Conservation (phyloP, 495 filamentous ascomycete genomes). For the Chaetomidium leptoderma region DNA sequence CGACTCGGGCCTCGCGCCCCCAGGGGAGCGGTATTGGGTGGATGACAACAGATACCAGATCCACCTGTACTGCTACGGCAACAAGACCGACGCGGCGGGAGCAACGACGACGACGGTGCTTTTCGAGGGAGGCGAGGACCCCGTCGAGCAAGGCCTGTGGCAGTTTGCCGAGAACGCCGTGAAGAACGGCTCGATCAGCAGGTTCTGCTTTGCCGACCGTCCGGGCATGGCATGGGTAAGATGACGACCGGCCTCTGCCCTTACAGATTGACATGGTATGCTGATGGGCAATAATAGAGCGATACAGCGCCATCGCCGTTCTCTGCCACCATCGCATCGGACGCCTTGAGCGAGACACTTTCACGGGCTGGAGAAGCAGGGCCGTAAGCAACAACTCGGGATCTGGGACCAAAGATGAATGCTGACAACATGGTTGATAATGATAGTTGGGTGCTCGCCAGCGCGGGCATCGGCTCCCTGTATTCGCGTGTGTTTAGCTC, state of each 20-base stretch:
- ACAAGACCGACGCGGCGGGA: constrained; percentile 49
- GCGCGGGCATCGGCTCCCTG: constrained; percentile 74
- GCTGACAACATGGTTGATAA: not conserved
- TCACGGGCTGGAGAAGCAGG: constrained; percentile 74
- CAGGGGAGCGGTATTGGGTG: constrained; percentile 71
- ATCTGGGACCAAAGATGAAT: not conserved
- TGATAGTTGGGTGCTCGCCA: constrained; percentile 54
- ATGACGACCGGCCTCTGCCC: not conserved
- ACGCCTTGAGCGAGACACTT: constrained; percentile 80
- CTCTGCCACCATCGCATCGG: constrained; percentile 82
- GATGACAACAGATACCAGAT: constrained; percentile 77
- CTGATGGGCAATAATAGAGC: constrained; percentile 35
- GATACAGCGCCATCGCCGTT: constrained; percentile 92
- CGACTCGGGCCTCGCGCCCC: constrained; percentile 65
- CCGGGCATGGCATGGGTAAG: constrained; percentile 78
- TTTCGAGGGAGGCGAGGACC: constrained; percentile 72
- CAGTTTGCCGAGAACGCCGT: constrained; percentile 64
- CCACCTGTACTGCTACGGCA: constrained; percentile 79
- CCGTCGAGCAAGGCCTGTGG: constrained; percentile 71
- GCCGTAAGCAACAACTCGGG: constrained; percentile 38
- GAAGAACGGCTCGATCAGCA: constrained; percentile 66
- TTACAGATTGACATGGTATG: not conserved
- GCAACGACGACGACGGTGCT: constrained; percentile 64
- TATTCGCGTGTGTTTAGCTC: constrained; percentile 87
- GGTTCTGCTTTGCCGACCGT: constrained; percentile 95